Conservation (phyloP, 306 rosid species). For the Dalbergia cochinchinensis region DNA sequence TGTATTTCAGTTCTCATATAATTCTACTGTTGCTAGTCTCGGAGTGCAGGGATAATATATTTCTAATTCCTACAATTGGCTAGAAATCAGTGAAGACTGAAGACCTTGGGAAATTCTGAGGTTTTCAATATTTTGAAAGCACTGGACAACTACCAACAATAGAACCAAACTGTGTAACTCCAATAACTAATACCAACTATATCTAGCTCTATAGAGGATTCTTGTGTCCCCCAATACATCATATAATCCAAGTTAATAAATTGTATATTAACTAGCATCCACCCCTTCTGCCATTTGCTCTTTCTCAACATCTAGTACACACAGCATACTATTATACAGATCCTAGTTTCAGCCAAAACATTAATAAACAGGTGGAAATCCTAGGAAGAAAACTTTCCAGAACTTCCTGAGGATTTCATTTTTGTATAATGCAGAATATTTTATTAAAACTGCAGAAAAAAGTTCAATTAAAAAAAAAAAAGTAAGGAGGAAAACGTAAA, state of each 20-base stretch:
- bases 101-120: background rate
- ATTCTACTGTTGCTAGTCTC: background rate
- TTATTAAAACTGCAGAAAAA: slow-evolving; percentile 8
- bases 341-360: background rate
- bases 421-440: background rate
- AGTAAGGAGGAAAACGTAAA: background rate
- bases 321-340: background rate
- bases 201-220: background rate
- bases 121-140: slow-evolving; percentile 6
- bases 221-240: background rate
- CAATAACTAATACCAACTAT: background rate
- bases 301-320: background rate
- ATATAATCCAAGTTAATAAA: background rate
- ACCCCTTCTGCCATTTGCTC: background rate
- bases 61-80: background rate
- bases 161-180: slow-evolving; percentile 5
- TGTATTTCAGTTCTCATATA: background rate
- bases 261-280: background rate
- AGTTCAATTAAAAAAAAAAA: background rate
- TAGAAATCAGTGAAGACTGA: background rate
- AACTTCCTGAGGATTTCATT: slow-evolving; percentile 11
- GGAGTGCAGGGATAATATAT: background rate
- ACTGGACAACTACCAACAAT: background rate
- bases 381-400: background rate
- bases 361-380: slow-evolving; percentile 22